These are phyloP conservation scores for Nigrospora sphaerica DNA, from an alignment of 2,329 filamentous ascomycete genomes.

Conservation along the genomic window DNA sequence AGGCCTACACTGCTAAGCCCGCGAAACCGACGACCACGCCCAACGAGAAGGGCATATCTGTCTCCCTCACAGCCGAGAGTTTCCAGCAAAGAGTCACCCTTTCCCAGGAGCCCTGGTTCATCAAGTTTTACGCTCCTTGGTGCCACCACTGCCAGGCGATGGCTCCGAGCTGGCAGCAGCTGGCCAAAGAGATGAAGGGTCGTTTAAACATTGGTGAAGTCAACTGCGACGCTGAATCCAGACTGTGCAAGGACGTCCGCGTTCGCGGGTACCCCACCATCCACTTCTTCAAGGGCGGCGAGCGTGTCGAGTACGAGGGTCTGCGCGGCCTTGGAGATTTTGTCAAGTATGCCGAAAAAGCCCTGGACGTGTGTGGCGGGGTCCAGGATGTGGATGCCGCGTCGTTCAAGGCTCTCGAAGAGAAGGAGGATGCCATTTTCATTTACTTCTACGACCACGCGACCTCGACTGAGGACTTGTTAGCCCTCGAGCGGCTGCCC, in stretches of 20 bases:
- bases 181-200: conserved; percentile 86
- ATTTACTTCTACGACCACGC: conserved; percentile 97
- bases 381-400: conserved; percentile 74
- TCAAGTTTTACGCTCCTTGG: conserved; percentile 99
- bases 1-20: conserved; percentile 27
- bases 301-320: conserved; percentile 88
- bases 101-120: conserved; percentile 89
- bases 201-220: conserved; percentile 91
- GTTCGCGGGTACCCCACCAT: conserved; percentile 81
- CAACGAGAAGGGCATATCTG: conserved; percentile 70
- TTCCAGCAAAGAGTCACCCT: conserved; percentile 83
- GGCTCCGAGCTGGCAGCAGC: conserved; percentile 81
- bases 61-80: conserved; percentile 70
- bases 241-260: conserved; percentile 86
- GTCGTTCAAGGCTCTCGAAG: conserved; percentile 73
- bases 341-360: conserved; percentile 78
- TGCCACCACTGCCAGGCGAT: conserved; percentile 92
- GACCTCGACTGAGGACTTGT: conserved; percentile 86
- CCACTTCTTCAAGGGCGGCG: conserved; percentile 84
- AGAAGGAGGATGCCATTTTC: conserved; percentile 93
- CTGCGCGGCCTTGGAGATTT: conserved; percentile 89
- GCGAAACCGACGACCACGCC: conserved; percentile 49
- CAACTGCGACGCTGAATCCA: conserved; percentile 80
- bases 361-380: conserved; percentile 67
- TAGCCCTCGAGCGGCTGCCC: conserved; percentile 77